phyloP scores from a whole-genome alignment of 2,329 filamentous ascomycete species.

The Hansfordia pulvinata region DNA sequence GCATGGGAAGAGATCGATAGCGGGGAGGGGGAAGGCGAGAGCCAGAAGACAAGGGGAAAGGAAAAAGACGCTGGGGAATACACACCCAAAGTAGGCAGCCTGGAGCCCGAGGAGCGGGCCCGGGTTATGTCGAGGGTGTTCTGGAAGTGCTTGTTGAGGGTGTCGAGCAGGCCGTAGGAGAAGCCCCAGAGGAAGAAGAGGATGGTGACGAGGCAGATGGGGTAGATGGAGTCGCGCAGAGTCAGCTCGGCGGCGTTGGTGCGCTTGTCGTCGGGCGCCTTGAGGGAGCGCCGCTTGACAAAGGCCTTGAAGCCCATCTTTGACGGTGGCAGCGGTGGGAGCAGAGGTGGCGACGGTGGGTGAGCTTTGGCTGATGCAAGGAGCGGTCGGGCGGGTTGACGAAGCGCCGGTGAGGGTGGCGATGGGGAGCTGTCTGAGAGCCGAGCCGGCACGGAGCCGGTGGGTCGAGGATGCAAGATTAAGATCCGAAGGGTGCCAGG shows the following conservation, averaged over 20 bases:
- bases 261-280: conserved; percentile 24
- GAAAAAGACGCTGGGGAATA: conserved; percentile 3
- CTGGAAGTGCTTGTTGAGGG: conserved; percentile 37
- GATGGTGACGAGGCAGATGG: conserved; percentile 50
- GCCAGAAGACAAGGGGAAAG: not conserved
- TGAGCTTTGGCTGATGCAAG: no score
- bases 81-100: conserved; percentile 49
- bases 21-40: not conserved
- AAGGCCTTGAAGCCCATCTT: conserved; percentile 30
- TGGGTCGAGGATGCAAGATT: no score
- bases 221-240: conserved; percentile 51
- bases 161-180: conserved; percentile 42
- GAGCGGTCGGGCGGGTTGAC: no score
- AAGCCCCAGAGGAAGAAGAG: conserved; percentile 54
- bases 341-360: no score
- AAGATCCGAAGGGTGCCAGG: no score
- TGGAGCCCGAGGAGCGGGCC: conserved; percentile 48
- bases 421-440: no score
- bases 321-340: no score
- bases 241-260: conserved; percentile 49
- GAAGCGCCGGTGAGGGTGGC: no score
- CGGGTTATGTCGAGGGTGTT: conserved; percentile 38
- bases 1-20: no score
- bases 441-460: no score
- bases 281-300: conserved; percentile 26